Percentiles rank a stretch among this genome's conserved stretches.
Evolutionary conservation across 106 monocot species (phyloP).

Genomic region (Acorus calamus): DNA sequence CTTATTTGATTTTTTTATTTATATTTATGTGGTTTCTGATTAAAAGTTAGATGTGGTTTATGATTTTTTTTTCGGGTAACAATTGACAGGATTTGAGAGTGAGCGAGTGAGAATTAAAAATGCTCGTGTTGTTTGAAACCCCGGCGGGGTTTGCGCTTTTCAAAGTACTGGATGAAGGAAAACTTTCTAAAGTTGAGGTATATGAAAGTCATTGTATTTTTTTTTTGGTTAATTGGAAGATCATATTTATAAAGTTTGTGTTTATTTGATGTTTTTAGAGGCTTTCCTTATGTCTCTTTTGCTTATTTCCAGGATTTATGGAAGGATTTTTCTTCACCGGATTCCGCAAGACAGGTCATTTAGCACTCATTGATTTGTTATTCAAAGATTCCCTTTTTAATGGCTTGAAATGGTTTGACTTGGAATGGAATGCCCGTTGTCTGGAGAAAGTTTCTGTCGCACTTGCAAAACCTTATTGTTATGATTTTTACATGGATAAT

Average conservation of each 20-base stretch:
- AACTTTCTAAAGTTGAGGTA: conserved; percentile 14
- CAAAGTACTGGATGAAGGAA: conserved; percentile 13
- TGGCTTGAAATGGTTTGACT: too few relatives aligned
- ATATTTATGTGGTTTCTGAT: too few relatives aligned
- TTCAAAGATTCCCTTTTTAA: too few relatives aligned
- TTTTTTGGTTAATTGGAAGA: background rate
- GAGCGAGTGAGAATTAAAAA: background rate
- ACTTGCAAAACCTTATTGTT: too few relatives aligned
- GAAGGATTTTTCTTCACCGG: conserved; percentile 58
- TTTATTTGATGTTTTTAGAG: background rate
- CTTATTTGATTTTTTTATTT: too few relatives aligned
- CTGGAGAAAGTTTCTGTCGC: too few relatives aligned
- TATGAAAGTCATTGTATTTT: background rate
- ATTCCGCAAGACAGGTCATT: conserved; percentile 61
- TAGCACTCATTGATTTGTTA: background rate
- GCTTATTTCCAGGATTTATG: conserved; percentile 55
- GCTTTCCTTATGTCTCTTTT: background rate
- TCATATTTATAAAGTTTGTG: background rate
- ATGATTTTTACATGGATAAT: too few relatives aligned
- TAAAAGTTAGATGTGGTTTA: too few relatives aligned
- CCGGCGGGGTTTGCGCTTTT: conserved; percentile 16
- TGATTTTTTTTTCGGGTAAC: too few relatives aligned
- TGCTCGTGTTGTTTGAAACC: conserved; percentile 14
- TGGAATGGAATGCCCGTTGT: too few relatives aligned
- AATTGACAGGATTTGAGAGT: too few relatives aligned